Conservation (phyloP, 495 filamentous ascomycete species). For the Annulohypoxylon bovei region DNA sequence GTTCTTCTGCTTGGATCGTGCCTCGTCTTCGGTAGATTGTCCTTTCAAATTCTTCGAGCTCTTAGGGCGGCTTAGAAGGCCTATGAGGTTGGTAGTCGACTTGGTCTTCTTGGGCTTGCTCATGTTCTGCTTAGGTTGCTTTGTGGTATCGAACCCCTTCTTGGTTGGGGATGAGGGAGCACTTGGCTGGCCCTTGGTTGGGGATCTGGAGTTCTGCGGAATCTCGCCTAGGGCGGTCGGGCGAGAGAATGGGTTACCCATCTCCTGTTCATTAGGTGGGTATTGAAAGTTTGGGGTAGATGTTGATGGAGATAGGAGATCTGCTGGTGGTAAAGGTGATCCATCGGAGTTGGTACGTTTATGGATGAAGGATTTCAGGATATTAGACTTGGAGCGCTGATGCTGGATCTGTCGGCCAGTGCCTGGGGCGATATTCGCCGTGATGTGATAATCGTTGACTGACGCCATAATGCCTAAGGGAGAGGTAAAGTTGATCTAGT, state of each 20-base stretch:
- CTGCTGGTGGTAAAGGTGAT: slow-evolving; percentile 49
- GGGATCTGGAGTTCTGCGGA: slow-evolving; percentile 56
- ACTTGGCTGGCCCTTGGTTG: slow-evolving; percentile 47
- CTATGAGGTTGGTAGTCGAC: slow-evolving; percentile 80
- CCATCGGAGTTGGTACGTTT: slow-evolving; percentile 62
- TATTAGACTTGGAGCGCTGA: slow-evolving; percentile 65
- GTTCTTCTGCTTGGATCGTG: slow-evolving; percentile 63
- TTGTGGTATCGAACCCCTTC: slow-evolving; percentile 72
- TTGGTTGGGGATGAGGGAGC: slow-evolving; percentile 63
- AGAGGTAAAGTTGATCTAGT: not conserved
- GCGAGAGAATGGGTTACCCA: slow-evolving; percentile 37
- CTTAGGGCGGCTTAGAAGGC: slow-evolving; percentile 69
- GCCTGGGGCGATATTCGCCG: slow-evolving; percentile 33
- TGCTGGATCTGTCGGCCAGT: slow-evolving; percentile 38
- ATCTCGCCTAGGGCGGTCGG: slow-evolving; percentile 61
- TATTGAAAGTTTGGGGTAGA: slow-evolving; percentile 39
- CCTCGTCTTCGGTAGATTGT: slow-evolving; percentile 50
- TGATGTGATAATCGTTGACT: slow-evolving; percentile 35
- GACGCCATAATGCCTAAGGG: slow-evolving; percentile 36
- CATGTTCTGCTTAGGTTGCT: slow-evolving; percentile 58
- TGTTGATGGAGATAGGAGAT: slow-evolving; percentile 29
- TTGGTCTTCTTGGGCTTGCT: slow-evolving; percentile 83
- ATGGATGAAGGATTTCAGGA: slow-evolving; percentile 67
- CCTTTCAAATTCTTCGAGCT: slow-evolving; percentile 65
- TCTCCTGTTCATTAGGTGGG: slow-evolving; percentile 37